Conservation (phyloP, 352 stramenopile genomes). For the Phytophthora ramorum region DNA sequence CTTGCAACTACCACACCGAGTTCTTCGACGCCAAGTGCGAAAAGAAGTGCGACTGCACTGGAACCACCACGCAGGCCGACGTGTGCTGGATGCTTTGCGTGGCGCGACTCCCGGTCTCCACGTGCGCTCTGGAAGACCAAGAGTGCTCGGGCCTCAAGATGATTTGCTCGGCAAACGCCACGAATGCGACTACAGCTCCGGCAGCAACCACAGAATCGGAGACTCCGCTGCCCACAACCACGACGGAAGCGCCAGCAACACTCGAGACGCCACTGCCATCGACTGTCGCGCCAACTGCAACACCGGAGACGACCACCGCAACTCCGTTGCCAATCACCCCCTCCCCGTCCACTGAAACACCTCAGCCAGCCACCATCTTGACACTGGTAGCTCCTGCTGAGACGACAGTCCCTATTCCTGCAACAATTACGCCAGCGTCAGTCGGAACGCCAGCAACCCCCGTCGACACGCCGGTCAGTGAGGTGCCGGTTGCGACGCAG, state of each 20-base stretch:
- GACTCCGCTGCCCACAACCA: not conserved
- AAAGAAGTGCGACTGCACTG: conserved; percentile 50
- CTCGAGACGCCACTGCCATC: conserved; percentile 4
- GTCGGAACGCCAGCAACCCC: not conserved
- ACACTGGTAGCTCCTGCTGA: not conserved
- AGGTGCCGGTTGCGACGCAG: not conserved
- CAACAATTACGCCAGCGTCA: not conserved
- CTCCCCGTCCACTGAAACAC: not conserved
- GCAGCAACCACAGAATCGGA: conserved; percentile 4
- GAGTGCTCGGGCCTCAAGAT: conserved; percentile 45
- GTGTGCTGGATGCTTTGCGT: conserved; percentile 75
- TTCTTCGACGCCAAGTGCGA: conserved; percentile 48
- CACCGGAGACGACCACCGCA: not conserved
- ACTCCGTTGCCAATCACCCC: conserved; percentile 14
- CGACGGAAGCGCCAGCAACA: not conserved
- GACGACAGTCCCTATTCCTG: conserved; percentile 1
- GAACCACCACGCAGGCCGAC: conserved; percentile 34
- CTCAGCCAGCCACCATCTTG: not conserved
- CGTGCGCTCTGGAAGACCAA: conserved; percentile 45
- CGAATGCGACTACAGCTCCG: conserved; percentile 6
- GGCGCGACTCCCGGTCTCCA: conserved; percentile 17
- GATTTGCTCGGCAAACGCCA: conserved; percentile 30
- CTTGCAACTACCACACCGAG: conserved; percentile 50
- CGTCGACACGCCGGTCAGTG: not conserved
- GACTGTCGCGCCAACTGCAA: not conserved